Conservation (phyloP, 202 grass and related monocot genomes). For the Sporobolus alterniflorus region DNA sequence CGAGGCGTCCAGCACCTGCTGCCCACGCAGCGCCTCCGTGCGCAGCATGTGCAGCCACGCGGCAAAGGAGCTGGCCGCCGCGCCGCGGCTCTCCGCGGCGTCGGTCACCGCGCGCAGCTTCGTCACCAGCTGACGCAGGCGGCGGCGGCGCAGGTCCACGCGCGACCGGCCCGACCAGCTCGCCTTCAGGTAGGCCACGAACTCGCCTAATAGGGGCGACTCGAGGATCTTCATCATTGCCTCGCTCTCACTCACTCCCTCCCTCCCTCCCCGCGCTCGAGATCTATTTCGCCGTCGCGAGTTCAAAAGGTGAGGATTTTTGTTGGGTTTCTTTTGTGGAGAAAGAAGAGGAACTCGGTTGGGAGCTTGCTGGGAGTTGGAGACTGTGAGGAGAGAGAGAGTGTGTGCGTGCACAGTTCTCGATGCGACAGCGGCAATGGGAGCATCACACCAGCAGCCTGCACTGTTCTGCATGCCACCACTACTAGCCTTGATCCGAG, state of each 20-base stretch:
- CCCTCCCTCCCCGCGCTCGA: background rate
- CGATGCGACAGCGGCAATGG: background rate
- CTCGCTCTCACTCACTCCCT: background rate
- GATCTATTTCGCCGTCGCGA: background rate
- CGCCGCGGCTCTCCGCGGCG: slow-evolving; percentile 4
- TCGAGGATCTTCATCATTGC: slow-evolving; percentile 20
- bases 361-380: background rate
- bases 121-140: slow-evolving; percentile 1
- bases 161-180: slow-evolving; percentile 16
- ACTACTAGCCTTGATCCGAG: background rate
- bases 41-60: slow-evolving; percentile 33
- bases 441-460: background rate
- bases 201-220: slow-evolving; percentile 17
- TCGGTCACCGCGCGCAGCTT: slow-evolving; percentile 18
- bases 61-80: background rate
- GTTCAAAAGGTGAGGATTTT: background rate
- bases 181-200: background rate
- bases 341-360: background rate
- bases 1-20: slow-evolving; percentile 33
- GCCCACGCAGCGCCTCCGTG: slow-evolving; percentile 10
- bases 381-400: background rate
- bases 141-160: slow-evolving; percentile 17
- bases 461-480: background rate
- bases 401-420: background rate
- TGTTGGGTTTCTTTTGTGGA: background rate